phyloP scores from a whole-genome alignment of 192 early-diverging fungal genomes.

The Chytriomyces hyalinus region DNA sequence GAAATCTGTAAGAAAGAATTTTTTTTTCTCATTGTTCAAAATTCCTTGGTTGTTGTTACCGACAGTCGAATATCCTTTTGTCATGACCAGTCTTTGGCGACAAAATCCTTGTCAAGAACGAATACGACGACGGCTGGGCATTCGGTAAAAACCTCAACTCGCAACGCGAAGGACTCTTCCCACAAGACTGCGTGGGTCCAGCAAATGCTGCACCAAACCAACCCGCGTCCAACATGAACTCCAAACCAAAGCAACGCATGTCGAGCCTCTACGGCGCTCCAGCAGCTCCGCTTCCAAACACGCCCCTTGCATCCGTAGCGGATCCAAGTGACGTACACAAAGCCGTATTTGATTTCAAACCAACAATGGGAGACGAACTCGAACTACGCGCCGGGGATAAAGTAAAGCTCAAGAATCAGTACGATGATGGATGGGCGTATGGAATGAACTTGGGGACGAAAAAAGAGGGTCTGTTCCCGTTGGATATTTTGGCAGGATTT shows the following conservation, averaged over 20 bases:
- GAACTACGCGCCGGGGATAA: constrained; percentile 28
- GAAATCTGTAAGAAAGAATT: constrained; percentile 15
- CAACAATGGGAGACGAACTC: constrained; percentile 24
- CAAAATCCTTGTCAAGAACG: constrained; percentile 12
- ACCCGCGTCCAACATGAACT: not conserved
- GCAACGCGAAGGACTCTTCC: constrained; percentile 3
- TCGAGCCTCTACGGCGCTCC: constrained; percentile 23
- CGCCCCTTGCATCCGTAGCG: not conserved
- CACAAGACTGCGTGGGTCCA: constrained; percentile 13
- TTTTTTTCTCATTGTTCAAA: not conserved
- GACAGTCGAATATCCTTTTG: not conserved
- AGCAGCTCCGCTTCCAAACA: not conserved
- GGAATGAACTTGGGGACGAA: constrained; percentile 26
- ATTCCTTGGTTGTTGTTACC: too few species aligned
- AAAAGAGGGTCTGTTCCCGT: constrained; percentile 13
- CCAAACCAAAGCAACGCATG: constrained; percentile 11
- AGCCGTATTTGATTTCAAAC: constrained; percentile 24
- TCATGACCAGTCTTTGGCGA: constrained; percentile 17
- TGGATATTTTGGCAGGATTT: constrained; percentile 7
- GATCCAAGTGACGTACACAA: not conserved
- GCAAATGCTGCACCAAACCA: not conserved
- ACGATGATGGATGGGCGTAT: constrained; percentile 19
- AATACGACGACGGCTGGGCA: constrained; percentile 26
- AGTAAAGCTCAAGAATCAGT: constrained; percentile 13
- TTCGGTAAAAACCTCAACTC: constrained; percentile 1